A percentile compares a stretch with the other conserved stretches of the same genome.
Conservation (phyloP, 2,329 filamentous ascomycete species). For the Intubia oerlemansii region DNA sequence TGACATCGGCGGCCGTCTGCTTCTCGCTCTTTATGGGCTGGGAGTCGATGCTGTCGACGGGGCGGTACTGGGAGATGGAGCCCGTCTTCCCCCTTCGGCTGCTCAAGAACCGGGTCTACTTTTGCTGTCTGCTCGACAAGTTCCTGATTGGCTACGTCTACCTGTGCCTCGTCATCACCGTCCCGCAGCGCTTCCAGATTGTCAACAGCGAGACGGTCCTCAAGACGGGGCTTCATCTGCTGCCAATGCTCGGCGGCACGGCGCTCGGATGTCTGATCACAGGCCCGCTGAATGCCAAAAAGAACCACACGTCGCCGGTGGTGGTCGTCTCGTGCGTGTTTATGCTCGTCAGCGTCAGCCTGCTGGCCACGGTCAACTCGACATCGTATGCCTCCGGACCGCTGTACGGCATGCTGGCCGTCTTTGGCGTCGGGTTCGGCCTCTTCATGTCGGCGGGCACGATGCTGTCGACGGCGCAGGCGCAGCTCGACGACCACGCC, state of each 20-base stretch:
- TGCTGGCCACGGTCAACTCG: constrained; percentile 23
- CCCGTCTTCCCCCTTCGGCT: constrained; percentile 33
- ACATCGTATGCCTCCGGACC: constrained; percentile 13
- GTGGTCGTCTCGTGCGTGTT: constrained; percentile 26
- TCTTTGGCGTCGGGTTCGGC: constrained; percentile 37
- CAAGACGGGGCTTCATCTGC: constrained; percentile 31
- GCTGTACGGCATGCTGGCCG: constrained; percentile 31
- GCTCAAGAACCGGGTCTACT: constrained; percentile 25
- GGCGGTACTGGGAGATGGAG: constrained; percentile 19
- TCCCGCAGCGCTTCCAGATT: constrained; percentile 39
- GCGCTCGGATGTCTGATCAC: constrained; percentile 34
- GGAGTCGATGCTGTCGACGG: constrained; percentile 24
- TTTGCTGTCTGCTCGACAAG: constrained; percentile 29
- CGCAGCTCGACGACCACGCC: constrained; percentile 26
- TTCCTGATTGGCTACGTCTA: constrained; percentile 35
- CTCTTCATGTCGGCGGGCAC: constrained; percentile 34
- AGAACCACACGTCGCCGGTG: constrained; percentile 30
- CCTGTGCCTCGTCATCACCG: constrained; percentile 32
- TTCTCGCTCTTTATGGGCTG: constrained; percentile 27
- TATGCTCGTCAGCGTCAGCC: constrained; percentile 28
- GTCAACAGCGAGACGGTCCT: constrained; percentile 30
- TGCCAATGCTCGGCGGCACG: constrained; percentile 35
- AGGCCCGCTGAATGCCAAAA: constrained; percentile 28
- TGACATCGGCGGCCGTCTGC: constrained; percentile 24
- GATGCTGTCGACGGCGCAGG: constrained; percentile 33